Evolutionary conservation across 2,329 filamentous ascomycete species (phyloP), one percentile per base, ranked within the genome.

Genomic region (Dactylonectria macrodidyma): DNA sequence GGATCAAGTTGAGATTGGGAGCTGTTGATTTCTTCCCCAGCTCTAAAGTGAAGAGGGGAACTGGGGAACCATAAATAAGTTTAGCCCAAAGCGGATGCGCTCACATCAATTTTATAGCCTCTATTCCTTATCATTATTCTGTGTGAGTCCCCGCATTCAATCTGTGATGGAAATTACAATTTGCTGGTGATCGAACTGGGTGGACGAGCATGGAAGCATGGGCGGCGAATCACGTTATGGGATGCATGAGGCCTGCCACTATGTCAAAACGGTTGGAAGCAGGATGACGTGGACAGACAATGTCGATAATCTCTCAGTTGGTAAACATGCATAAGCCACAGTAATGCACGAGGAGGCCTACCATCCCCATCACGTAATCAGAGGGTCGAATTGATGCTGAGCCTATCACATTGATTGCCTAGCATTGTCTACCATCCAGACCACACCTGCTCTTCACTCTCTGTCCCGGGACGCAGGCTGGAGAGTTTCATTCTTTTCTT

Each of bases 311-410:
- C 47, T 50, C 22, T 50, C 22, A 50, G 47, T 22, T 50, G 47
- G 11, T 1, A 12, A 7, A 50, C 10, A 50, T 50, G 22, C 47
- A 50, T 50, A 30, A 16, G 47, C 22, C 22, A 50, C 22, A 50
- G 47, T 50, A 30, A 50, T 50, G 22, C 47, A 30, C 47, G 41
- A 50, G 22, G 47, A 50, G 47, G 22, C 47, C 47, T 50, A 50
- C 47, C 47, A 50, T 14, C 3, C 22, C 11, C 47, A 50, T 50
- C 47, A 50, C 47, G 47, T 30, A 26, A 50, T 50, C 47, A 3
- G 10, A 50, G 5, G 47, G 47, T 10, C 11, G 26, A 16, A 26
- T 16, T 30, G 9, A 50, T 30, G 11, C 47, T 30, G 22, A 26
- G 22, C 47, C 22, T 5, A 50, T 12, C 47, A 26, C 22, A 50